These are phyloP conservation scores for Ogataea neopini DNA, from an alignment of 805 yeast genomes.

Conservation along the genomic window DNA sequence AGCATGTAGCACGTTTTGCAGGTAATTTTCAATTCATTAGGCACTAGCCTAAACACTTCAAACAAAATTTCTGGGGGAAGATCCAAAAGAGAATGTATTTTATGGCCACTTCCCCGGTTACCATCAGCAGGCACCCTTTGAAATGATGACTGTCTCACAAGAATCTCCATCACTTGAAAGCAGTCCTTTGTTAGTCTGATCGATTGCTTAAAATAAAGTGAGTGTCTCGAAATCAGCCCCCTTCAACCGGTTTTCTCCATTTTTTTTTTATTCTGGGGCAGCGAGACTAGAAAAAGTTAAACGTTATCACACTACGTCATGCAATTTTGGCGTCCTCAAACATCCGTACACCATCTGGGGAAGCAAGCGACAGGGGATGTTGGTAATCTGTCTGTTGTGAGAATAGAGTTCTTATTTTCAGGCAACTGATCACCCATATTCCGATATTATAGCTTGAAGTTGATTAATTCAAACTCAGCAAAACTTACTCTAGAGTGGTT, in stretches of 20 bases:
- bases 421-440: too few relatives aligned
- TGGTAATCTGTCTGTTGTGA: too few relatives aligned
- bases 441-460: too few relatives aligned
- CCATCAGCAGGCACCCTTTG: slow-evolving; percentile 14
- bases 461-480: too few relatives aligned
- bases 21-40: slow-evolving; percentile 32
- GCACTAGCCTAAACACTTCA: slow-evolving; percentile 29
- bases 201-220: background rate
- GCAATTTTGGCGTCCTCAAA: background rate
- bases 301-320: background rate
- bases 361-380: too few relatives aligned
- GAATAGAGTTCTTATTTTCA: too few relatives aligned
- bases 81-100: slow-evolving; percentile 22
- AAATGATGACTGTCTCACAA: slow-evolving; percentile 17
- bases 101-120: background rate
- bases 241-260: background rate
- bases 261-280: slow-evolving; percentile 5
- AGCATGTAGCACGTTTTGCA: slow-evolving; percentile 43
- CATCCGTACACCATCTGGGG: slow-evolving; percentile 1
- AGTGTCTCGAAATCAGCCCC: too few relatives aligned
- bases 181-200: background rate
- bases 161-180: slow-evolving; percentile 10
- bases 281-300: background rate
- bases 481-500: too few relatives aligned
- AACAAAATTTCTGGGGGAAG: slow-evolving; percentile 34